These are phyloP conservation scores for Acer campestre DNA, from an alignment of 345 rosid species.

Conservation along the genomic window DNA sequence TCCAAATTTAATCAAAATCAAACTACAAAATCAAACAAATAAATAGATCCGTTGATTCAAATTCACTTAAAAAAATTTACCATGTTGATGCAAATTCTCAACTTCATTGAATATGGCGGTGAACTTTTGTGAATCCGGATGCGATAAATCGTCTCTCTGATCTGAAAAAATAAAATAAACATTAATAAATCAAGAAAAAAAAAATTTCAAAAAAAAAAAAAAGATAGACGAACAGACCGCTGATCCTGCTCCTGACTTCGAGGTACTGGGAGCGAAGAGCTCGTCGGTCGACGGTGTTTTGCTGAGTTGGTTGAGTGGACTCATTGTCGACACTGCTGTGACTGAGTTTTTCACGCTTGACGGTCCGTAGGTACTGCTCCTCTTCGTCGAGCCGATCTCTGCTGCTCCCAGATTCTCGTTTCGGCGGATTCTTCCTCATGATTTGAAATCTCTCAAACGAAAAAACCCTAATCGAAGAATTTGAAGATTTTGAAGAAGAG, in stretches of 20 bases:
- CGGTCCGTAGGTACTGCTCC: constrained; percentile 21
- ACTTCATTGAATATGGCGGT: constrained; percentile 56
- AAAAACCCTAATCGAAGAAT: not conserved
- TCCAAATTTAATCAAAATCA: not conserved
- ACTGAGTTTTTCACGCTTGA: constrained; percentile 24
- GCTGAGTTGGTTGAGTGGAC: constrained; percentile 19
- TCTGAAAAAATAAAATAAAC: constrained; percentile 39
- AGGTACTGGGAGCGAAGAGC: constrained; percentile 78
- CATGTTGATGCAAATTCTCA: constrained; percentile 62
- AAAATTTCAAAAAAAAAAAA: not conserved
- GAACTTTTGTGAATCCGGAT: constrained; percentile 64
- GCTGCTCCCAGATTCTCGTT: constrained; percentile 10
- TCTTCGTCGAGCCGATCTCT: not conserved
- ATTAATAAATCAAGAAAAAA: not conserved
- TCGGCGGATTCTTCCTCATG: constrained; percentile 18
- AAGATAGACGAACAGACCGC: constrained; percentile 32
- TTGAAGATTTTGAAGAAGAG: no score
- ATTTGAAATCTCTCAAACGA: constrained; percentile 2
- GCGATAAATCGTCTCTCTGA: constrained; percentile 67
- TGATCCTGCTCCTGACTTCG: constrained; percentile 53
- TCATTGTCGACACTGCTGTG: constrained; percentile 12
- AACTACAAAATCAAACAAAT: not conserved
- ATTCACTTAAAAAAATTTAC: constrained; percentile 31
- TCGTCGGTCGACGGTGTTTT: constrained; percentile 48
- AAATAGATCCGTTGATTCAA: not conserved